These are phyloP conservation scores for Coniophora puteana DNA, from an alignment of 1,284 basidiomycete species.

Conservation along the genomic window DNA sequence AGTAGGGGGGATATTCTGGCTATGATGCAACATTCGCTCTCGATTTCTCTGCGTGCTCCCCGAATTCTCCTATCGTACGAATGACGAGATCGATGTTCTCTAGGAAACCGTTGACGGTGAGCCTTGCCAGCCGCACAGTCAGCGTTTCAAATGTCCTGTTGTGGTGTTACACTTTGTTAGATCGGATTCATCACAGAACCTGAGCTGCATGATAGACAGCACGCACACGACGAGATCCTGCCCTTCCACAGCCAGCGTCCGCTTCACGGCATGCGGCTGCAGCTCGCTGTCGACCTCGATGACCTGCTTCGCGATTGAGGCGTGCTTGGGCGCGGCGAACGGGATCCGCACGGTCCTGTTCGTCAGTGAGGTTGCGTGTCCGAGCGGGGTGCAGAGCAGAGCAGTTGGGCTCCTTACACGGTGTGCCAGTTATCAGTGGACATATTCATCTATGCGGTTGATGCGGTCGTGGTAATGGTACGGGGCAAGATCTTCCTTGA, in stretches of 20 bases:
- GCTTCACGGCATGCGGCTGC: conserved; percentile 73
- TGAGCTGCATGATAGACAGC: conserved; percentile 7
- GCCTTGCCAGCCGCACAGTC: conserved; percentile 79
- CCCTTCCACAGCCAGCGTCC: conserved; percentile 62
- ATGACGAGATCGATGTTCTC: conserved; percentile 84
- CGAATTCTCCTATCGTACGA: conserved; percentile 79
- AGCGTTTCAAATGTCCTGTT: conserved; percentile 66
- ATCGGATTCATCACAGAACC: conserved; percentile 3
- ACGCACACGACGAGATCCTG: conserved; percentile 69
- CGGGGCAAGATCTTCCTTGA: background rate
- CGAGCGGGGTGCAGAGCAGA: too few species aligned
- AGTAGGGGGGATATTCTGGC: too few species aligned
- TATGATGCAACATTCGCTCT: too few species aligned
- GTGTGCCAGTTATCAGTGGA: conserved; percentile 26
- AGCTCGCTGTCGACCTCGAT: conserved; percentile 85
- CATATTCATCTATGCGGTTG: conserved; percentile 18
- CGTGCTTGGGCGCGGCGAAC: conserved; percentile 70
- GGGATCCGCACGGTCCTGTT: conserved; percentile 73
- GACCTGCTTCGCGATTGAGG: conserved; percentile 71
- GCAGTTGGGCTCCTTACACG: conserved; percentile 18
- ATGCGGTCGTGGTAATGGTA: background rate
- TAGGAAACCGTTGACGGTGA: conserved; percentile 80
- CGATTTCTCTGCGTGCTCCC: conserved; percentile 46
- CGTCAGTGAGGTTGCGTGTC: background rate
- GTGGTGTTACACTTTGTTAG: conserved; percentile 6